A percentile compares a stretch with the other conserved stretches of the same genome.
phyloP scores from a whole-genome alignment of 2,329 filamentous ascomycete species.

The Paradendryphiella salina region DNA sequence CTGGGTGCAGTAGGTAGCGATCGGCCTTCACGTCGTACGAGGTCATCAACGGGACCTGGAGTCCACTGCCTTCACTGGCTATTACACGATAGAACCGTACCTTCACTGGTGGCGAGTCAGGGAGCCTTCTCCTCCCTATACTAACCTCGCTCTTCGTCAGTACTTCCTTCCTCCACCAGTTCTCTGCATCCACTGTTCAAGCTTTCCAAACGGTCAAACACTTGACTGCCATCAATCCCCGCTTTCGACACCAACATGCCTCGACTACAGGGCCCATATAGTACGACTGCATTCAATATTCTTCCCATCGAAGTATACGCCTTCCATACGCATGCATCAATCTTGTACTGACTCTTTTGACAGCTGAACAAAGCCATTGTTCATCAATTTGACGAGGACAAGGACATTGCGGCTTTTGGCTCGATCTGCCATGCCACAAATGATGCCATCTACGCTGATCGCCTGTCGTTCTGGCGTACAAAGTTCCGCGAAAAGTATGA shows the following conservation, averaged over 20 bases:
- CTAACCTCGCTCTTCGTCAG: not conserved
- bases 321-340: not conserved
- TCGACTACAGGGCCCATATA: constrained; percentile 2
- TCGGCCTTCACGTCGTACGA: constrained; percentile 5
- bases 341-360: not conserved
- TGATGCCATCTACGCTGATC: constrained; percentile 48
- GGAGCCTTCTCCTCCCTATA: not conserved
- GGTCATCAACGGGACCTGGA: not conserved
- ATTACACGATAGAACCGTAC: not conserved
- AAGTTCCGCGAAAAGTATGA: constrained; percentile 52
- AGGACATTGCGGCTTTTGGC: constrained; percentile 50
- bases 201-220: not conserved
- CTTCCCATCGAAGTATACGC: constrained; percentile 40
- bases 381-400: constrained; percentile 45
- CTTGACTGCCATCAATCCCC: not conserved
- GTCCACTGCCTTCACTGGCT: constrained; percentile 6
- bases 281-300: constrained; percentile 33
- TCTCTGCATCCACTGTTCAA: not conserved
- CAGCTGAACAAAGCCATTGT: constrained; percentile 51
- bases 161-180: not conserved
- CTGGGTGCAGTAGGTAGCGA: not conserved
- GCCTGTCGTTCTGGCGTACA: constrained; percentile 53
- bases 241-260: constrained; percentile 15
- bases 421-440: constrained; percentile 47
- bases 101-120: constrained; percentile 1